Evolutionary conservation across 306 rosid species (phyloP).

Genomic region (Fagus crenata): DNA sequence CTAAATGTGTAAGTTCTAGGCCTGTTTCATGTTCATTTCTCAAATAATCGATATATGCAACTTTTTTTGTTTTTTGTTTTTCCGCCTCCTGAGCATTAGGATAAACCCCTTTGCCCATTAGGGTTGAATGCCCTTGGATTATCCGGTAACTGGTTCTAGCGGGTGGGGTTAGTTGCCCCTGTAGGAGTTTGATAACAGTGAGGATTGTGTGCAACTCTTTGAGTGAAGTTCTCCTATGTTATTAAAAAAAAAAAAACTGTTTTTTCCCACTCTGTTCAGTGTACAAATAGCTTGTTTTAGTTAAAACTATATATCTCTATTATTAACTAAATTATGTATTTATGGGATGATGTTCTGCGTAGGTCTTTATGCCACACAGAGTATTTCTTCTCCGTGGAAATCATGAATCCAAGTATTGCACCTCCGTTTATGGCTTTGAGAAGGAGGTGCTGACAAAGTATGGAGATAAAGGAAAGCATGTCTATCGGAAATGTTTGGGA

Average conservation of each 20-base stretch:
- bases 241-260: background rate
- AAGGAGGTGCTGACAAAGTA: conserved; percentile 76
- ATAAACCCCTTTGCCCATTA: no score
- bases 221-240: no score
- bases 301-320: background rate
- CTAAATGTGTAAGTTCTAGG: background rate
- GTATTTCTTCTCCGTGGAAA: conserved; percentile 76
- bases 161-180: no score
- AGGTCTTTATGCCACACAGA: conserved; percentile 63
- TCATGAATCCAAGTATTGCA: conserved; percentile 88
- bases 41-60: background rate
- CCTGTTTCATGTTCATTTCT: background rate
- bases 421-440: conserved; percentile 90
- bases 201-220: no score
- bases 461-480: conserved; percentile 80
- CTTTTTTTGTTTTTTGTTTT: no score
- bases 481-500: conserved; percentile 78
- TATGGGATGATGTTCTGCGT: conserved; percentile 25
- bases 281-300: background rate
- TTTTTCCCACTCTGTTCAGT: background rate
- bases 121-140: no score
- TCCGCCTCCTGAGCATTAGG: no score
- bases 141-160: no score
- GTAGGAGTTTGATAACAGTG: no score
- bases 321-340: background rate